Base-by-base conservation (phyloP, 2,329 filamentous ascomycete genomes). In the Arachnopeziza araneosa region DNA sequence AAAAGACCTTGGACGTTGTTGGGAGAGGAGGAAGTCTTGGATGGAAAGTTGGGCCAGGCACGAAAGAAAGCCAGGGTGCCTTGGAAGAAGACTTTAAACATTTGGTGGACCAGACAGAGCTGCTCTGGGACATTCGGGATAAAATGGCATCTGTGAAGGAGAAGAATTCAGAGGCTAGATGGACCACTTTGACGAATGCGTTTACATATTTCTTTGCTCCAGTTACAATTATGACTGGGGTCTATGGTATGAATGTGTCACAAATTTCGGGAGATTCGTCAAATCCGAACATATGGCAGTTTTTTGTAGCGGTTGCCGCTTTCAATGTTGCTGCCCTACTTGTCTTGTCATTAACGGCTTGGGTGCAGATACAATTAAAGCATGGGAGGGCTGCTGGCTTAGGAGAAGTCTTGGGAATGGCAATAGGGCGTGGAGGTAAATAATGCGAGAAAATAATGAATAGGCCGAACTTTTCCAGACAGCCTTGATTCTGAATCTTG, bases 241-340 rank as follows among this genome's bases (percentile, higher is more conserved):
- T 70, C 21, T 70, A 69, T 36, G 69, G 69, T 19, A 71, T 71
- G 68, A 71, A 71, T 36, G 68, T 71, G 2, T 61, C 63, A 0
- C 57, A 71, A 56, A 69, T 71, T 14, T 61, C 59, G 3, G 65
- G 65, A 24, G 62, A 56, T 24, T 60, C 61, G 4, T 61, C 60
- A 1, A 63, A 64, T 44, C 69, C 69, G 1, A 60, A 63, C 51
- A 70, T 71, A 17, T 71, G 69, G 69, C 69, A 69, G 55, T 68
- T 68, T 44, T 69, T 71, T 51, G 69, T 68, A 21, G 68, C 67
- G 7, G 64, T 66, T 7, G 54, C 58, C 0, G 58, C 60, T 2
- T 50, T 67, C 22, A 67, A 67, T 51, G 55, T 68, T 36, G 55
- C 65, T 14, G 64, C 67, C 7, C 32, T 67, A 2, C 24, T 63